phyloP scores from a whole-genome alignment of 2,329 filamentous ascomycete genomes.

The Colletotrichum sp. region DNA sequence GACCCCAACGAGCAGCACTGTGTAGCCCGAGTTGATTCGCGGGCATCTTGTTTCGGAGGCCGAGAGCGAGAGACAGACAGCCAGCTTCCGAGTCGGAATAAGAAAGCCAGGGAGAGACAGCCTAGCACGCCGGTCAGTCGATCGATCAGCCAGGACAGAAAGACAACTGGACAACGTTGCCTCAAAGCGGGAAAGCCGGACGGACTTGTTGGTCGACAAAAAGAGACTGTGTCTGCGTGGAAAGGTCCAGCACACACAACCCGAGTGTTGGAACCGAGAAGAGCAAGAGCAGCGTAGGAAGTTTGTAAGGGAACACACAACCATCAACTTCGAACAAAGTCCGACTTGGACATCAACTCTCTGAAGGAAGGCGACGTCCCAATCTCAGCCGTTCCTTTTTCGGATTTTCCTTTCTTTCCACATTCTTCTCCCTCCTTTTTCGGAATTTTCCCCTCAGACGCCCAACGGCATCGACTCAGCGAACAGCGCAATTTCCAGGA shows the following conservation, averaged over 20 bases:
- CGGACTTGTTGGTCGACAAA: not conserved
- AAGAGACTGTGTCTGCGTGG: not conserved
- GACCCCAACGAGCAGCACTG: not conserved
- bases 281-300: not conserved
- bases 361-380: not conserved
- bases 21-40: slow-evolving; percentile 19
- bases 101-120: slow-evolving; percentile 18
- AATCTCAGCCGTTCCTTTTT: not conserved
- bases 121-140: not conserved
- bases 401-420: not conserved
- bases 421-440: not conserved
- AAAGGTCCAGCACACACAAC: not conserved
- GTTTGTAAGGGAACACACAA: not conserved
- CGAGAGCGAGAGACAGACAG: slow-evolving; percentile 5
- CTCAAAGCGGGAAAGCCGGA: not conserved
- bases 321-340: not conserved
- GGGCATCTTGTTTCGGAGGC: slow-evolving; percentile 14
- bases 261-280: not conserved
- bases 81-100: slow-evolving; percentile 13
- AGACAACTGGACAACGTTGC: not conserved
- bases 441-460: not conserved
- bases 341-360: not conserved
- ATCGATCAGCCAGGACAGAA: not conserved
- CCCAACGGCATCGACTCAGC: slow-evolving; percentile 1
- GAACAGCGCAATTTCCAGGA: slow-evolving; percentile 12